Base-by-base conservation (phyloP, 208 protist species). In the Acanthamoeba healyi region DNA sequence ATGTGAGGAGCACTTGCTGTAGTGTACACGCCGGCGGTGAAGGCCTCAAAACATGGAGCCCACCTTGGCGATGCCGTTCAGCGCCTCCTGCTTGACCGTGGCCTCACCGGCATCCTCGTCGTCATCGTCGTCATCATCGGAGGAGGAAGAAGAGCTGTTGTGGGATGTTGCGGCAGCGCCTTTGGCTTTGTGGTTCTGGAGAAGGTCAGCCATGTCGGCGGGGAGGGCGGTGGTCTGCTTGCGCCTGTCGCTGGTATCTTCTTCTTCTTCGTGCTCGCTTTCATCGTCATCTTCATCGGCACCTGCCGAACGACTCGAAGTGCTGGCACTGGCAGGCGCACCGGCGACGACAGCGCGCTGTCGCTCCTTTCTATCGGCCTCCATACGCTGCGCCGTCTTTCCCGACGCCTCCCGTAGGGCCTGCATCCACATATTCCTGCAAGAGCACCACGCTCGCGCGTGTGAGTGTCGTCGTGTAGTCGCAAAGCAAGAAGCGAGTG, bases 371-470 rank as follows among this genome's bases (percentile, higher is more conserved):
- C 67, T 24, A 6, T 79, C 67, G 34, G 32, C 22, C 19, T 46
- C 67, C 34, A 79, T 7, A 4, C 36, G 36, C 36, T 49, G 67
- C 19, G 67, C 32, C 22, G 38, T 46, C 67, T 79, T 79, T 7
- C 67, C 67, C 7, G 67, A 79, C 34, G 67, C 32, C 38, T 79
- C 34, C 6, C 67, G 67, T 36, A 79, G 38, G 6, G 67, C 67
- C 67, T 79, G 17, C 4, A 79, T 79, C 67, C 67, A 79, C 67
- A 79, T 0, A 5, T 79, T 44, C 67, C 67, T 74, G 65, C 36
- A 54, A 6, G 49, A 54, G 6, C 10, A 54, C 49, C 10, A 54
- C 15, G 49, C 6, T 54, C 1, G 6, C 6, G 54, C 54, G 65
- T 1, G 65, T 38, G 10, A 17, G 3, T 29, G 5, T 40, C 3